Conservation (phyloP, 2,329 filamentous ascomycete species). For the Penicillium sp. region DNA sequence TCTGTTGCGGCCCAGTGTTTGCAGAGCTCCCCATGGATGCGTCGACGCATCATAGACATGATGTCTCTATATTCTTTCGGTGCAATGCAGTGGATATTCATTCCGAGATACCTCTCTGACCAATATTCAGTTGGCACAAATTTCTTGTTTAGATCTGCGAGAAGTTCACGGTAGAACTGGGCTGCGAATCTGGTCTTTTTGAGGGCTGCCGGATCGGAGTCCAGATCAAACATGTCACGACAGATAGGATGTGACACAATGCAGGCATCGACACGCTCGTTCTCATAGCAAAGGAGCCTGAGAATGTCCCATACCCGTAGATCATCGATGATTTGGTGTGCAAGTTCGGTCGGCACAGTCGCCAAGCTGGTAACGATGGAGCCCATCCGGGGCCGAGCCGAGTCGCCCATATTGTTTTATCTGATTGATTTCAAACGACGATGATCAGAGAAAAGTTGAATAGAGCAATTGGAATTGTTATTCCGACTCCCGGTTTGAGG, state of each 20-base stretch:
- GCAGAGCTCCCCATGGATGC: not conserved
- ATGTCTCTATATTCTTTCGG: not conserved
- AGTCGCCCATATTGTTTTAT: too few relatives aligned
- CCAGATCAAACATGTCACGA: conserved; percentile 1
- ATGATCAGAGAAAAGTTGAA: too few relatives aligned
- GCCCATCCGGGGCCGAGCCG: not conserved
- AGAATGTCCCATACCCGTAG: conserved; percentile 21
- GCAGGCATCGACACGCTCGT: conserved; percentile 4
- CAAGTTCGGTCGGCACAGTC: conserved; percentile 17
- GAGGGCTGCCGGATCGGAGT: not conserved
- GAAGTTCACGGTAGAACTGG: not conserved
- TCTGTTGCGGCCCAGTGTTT: not conserved
- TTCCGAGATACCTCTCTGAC: not conserved
- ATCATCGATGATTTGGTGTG: conserved; percentile 22
- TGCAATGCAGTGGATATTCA: not conserved
- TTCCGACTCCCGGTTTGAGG: too few relatives aligned
- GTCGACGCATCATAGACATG: not conserved
- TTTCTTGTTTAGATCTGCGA: not conserved
- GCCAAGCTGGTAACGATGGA: conserved; percentile 4
- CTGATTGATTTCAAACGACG: too few relatives aligned
- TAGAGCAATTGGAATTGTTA: too few relatives aligned
- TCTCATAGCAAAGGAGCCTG: conserved; percentile 8
- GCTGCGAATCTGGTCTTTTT: not conserved
- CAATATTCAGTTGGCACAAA: not conserved
- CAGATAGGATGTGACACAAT: conserved; percentile 11